These are phyloP conservation scores for Podospora pseudoanserina DNA, from an alignment of 495 filamentous ascomycete species.

Conservation along the genomic window DNA sequence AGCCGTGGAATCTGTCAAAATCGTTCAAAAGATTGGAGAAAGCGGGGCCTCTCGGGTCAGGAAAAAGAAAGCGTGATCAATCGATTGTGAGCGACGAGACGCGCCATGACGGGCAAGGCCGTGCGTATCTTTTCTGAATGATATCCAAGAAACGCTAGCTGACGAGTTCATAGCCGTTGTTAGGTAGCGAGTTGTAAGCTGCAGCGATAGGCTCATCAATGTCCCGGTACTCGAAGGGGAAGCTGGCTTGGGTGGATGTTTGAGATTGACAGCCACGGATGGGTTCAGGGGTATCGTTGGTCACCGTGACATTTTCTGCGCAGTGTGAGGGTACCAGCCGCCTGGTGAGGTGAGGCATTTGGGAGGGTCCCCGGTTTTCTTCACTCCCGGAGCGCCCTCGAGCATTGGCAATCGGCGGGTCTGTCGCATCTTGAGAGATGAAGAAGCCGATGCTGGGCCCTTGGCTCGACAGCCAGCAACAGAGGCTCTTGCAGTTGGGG, in stretches of 20 bases:
- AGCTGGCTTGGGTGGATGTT: background rate
- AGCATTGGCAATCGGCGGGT: background rate
- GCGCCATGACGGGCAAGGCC: background rate
- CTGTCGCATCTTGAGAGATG: background rate
- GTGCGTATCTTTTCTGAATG: background rate
- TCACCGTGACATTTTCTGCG: background rate
- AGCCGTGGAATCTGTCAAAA: background rate
- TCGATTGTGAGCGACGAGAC: background rate
- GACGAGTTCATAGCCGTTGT: background rate
- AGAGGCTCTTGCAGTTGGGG: background rate
- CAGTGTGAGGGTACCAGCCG: background rate
- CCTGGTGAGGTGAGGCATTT: background rate
- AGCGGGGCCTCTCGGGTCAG: background rate
- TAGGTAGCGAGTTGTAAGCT: background rate
- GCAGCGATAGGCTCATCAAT: background rate
- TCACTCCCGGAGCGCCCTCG: background rate
- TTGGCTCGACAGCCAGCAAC: background rate
- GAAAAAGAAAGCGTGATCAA: background rate
- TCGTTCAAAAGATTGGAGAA: background rate
- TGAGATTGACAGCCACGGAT: background rate
- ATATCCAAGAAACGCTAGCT: background rate
- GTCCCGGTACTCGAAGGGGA: background rate
- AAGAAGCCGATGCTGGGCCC: slow-evolving; percentile 2
- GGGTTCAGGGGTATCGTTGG: background rate
- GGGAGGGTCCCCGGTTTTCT: background rate